A percentile compares a stretch with the other conserved stretches of the same genome.
Conservation (phyloP, 2,329 filamentous ascomycete genomes). For the Pseudogymnoascus destructans region DNA sequence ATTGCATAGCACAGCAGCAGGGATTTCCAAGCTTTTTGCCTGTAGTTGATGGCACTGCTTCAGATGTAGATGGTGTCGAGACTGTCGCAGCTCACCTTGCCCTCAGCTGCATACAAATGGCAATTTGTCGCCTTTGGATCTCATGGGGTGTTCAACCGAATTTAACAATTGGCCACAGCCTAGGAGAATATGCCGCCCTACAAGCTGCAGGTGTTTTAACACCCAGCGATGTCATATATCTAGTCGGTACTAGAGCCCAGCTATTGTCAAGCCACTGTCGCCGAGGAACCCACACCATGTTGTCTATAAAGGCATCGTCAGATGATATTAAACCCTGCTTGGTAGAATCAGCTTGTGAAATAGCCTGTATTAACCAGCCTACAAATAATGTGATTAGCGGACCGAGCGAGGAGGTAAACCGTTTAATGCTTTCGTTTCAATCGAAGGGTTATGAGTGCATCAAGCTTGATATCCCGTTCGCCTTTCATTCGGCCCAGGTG, state of each 20-base stretch:
- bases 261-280: slow-evolving; percentile 52
- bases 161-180: slow-evolving; percentile 44
- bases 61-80: slow-evolving; percentile 31
- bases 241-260: slow-evolving; percentile 54
- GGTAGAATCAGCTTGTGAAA: slow-evolving; percentile 36
- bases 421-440: slow-evolving; percentile 34
- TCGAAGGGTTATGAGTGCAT: slow-evolving; percentile 42
- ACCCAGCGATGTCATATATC: slow-evolving; percentile 54
- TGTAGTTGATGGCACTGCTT: slow-evolving; percentile 32
- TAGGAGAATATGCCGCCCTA: slow-evolving; percentile 61
- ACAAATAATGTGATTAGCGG: slow-evolving; percentile 57
- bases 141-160: slow-evolving; percentile 41
- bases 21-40: slow-evolving; percentile 9
- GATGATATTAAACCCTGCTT: slow-evolving; percentile 36
- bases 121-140: slow-evolving; percentile 38
- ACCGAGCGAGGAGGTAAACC: slow-evolving; percentile 39
- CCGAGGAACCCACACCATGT: slow-evolving; percentile 53
- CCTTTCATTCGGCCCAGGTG: slow-evolving; percentile 52
- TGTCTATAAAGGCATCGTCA: slow-evolving; percentile 36
- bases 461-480: slow-evolving; percentile 48
- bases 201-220: slow-evolving; percentile 57
- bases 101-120: slow-evolving; percentile 38
- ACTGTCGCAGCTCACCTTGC: slow-evolving; percentile 39
- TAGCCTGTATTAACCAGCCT: slow-evolving; percentile 62
- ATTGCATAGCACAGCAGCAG: not conserved